Percentiles rank a stretch among this genome's conserved stretches.
Evolutionary conservation across 2,329 filamentous ascomycete species (phyloP).

Genomic region (Diaporthe amygdali): DNA sequence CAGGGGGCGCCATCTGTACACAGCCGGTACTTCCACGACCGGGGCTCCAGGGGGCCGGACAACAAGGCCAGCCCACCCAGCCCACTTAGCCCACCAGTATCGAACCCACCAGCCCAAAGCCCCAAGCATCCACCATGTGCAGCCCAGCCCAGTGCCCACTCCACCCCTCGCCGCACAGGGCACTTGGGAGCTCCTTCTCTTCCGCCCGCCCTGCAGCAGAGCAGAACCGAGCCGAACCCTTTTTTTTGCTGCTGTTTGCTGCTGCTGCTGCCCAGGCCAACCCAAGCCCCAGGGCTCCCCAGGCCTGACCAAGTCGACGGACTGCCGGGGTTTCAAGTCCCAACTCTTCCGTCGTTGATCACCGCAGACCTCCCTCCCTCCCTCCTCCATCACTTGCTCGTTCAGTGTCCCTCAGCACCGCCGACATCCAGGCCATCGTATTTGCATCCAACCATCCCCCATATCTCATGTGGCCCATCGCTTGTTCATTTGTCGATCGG

Average conservation of each 20-base stretch:
- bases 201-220: constrained; percentile 2
- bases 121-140: constrained; percentile 16
- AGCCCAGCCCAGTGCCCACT: constrained; percentile 4
- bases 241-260: no score
- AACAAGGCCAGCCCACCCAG: constrained; percentile 13
- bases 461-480: no score
- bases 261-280: neutral
- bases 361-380: constrained; percentile 1
- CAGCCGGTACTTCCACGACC: constrained; percentile 16
- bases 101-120: neutral
- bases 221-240: neutral
- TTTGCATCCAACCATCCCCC: no score
- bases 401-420: neutral
- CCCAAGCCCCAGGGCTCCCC: no score
- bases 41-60: constrained; percentile 7
- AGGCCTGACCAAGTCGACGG: neutral
- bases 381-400: no score
- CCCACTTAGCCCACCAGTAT: constrained; percentile 15
- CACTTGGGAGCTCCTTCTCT: constrained; percentile 4
- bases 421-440: neutral
- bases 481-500: neutral
- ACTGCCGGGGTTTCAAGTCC: constrained; percentile 15
- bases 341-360: neutral
- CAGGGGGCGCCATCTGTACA: constrained; percentile 24
- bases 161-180: constrained; percentile 20